Evolutionary conservation across 768 basidiomycete genomes (phyloP).

Genomic region (Phylloporus sp.): DNA sequence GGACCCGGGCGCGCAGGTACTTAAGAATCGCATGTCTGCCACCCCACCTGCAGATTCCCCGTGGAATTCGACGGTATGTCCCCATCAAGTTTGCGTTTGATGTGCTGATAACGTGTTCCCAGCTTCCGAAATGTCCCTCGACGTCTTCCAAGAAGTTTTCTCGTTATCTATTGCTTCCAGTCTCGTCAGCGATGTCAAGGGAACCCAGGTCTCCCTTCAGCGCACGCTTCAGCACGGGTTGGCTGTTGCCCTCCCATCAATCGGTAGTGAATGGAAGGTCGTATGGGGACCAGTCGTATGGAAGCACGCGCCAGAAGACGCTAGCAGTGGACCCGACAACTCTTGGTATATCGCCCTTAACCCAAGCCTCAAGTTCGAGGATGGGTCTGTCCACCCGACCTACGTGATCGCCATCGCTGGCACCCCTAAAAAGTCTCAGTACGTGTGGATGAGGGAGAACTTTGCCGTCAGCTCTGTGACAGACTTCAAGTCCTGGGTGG

Average conservation of each 20-base stretch:
- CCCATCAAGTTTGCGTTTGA: too few species aligned
- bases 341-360: slow-evolving; percentile 11
- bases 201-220: neutral
- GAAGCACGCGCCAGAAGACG: neutral
- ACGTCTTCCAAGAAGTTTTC: slow-evolving; percentile 7
- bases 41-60: too few species aligned
- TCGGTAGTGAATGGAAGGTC: slow-evolving; percentile 3
- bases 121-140: too few species aligned
- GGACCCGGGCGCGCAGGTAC: too few species aligned
- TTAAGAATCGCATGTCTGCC: too few species aligned
- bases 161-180: slow-evolving; percentile 2
- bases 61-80: too few species aligned
- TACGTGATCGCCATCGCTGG: slow-evolving; percentile 13
- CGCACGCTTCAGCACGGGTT: neutral
- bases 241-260: neutral
- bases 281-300: slow-evolving; percentile 12
- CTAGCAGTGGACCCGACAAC: slow-evolving; percentile 3
- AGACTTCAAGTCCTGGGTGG: slow-evolving; percentile 9
- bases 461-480: slow-evolving; percentile 1
- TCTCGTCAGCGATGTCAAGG: neutral
- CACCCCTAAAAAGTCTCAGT: neutral
- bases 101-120: too few species aligned
- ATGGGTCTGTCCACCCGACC: neutral
- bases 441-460: slow-evolving; percentile 6
- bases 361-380: slow-evolving; percentile 5